Evolutionary conservation across 2,329 filamentous ascomycete genomes (phyloP).

Genomic region (Colletotrichum truncatum): DNA sequence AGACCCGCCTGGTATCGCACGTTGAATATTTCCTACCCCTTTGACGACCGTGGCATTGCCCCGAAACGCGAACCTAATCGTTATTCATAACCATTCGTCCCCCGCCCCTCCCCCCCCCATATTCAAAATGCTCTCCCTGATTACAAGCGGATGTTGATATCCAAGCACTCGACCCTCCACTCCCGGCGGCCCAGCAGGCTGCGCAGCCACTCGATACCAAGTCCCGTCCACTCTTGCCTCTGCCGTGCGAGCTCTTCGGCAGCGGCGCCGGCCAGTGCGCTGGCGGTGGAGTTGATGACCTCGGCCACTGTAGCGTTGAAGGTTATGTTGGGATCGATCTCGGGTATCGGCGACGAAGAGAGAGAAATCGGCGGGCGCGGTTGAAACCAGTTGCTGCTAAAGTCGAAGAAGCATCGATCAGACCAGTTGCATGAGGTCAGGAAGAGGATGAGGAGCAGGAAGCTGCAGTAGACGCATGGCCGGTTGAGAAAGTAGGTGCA

Average conservation of each 20-base stretch:
- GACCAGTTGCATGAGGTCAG: conserved; percentile 91
- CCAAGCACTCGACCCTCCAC: conserved; percentile 91
- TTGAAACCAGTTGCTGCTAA: conserved; percentile 91
- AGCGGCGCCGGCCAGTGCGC: conserved; percentile 72
- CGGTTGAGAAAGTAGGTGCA: conserved; percentile 97
- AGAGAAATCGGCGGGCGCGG: conserved; percentile 65
- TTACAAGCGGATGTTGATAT: conserved; percentile 83
- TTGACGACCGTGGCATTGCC: background rate
- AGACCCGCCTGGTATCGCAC: conserved; percentile 1
- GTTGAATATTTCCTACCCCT: background rate
- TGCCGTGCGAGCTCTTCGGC: conserved; percentile 67
- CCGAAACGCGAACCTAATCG: background rate
- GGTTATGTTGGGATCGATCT: conserved; percentile 39
- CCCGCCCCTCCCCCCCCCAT: background rate
- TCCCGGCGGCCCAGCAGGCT: conserved; percentile 84
- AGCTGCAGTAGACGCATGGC: conserved; percentile 97
- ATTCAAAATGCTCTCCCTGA: no score
- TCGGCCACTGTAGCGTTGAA: conserved; percentile 62
- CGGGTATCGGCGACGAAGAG: conserved; percentile 36
- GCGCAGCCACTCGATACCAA: conserved; percentile 87
- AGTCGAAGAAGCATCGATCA: conserved; percentile 92
- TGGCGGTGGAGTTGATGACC: conserved; percentile 75
- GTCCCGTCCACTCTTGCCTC: conserved; percentile 74
- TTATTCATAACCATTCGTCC: conserved; percentile 1
- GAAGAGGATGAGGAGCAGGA: conserved; percentile 94